Conservation (phyloP, 768 basidiomycete species). For the Xerocomellus amylosporus region DNA sequence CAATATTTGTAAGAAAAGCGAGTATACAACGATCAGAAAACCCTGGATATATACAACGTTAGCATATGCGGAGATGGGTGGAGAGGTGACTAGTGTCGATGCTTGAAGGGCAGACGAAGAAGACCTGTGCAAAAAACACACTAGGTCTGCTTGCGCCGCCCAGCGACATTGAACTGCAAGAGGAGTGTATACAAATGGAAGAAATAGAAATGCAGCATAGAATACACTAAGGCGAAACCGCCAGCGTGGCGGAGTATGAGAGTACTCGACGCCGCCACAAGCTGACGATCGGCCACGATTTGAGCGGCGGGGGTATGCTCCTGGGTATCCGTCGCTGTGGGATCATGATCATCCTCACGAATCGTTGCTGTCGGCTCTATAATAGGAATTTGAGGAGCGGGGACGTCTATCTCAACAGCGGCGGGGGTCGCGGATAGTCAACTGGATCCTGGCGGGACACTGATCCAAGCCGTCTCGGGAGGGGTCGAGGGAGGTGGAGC, state of each 20-base stretch:
- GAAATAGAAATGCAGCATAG: slow-evolving; percentile 44
- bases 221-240: slow-evolving; percentile 36
- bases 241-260: slow-evolving; percentile 34
- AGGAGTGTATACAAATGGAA: slow-evolving; percentile 43
- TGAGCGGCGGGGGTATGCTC: slow-evolving; percentile 21
- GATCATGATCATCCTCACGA: slow-evolving; percentile 20
- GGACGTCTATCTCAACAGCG: slow-evolving; percentile 16
- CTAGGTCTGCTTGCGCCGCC: slow-evolving; percentile 31
- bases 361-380: slow-evolving; percentile 28
- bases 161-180: slow-evolving; percentile 34
- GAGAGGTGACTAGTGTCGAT: neutral
- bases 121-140: slow-evolving; percentile 5
- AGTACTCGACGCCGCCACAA: slow-evolving; percentile 23
- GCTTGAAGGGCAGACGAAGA: slow-evolving; percentile 6
- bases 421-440: slow-evolving; percentile 29
- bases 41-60: slow-evolving; percentile 31
- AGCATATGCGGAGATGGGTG: slow-evolving; percentile 22
- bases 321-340: slow-evolving; percentile 21
- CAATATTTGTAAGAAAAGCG: slow-evolving; percentile 10
- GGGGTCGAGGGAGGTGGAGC: slow-evolving; percentile 32
- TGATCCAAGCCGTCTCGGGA: slow-evolving; percentile 31
- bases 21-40: slow-evolving; percentile 29
- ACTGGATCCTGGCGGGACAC: slow-evolving; percentile 26
- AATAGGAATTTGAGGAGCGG: slow-evolving; percentile 14
- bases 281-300: slow-evolving; percentile 21